Base-by-base conservation (phyloP, 169 alveolate species). In the Fabrea salina region DNA sequence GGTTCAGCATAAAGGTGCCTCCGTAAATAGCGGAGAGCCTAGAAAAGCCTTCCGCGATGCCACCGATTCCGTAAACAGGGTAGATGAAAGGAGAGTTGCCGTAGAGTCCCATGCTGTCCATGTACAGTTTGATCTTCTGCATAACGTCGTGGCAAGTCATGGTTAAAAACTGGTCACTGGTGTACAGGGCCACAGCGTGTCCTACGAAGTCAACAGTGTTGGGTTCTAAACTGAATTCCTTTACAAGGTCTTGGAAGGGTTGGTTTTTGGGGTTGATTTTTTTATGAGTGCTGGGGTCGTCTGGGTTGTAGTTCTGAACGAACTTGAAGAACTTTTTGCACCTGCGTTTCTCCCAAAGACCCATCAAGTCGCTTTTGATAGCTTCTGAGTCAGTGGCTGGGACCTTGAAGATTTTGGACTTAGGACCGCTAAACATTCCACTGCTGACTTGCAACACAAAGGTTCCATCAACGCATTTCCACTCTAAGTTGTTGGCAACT, bases 301-400 rank as follows among this genome's bases (percentile, higher is more conserved):
- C 68, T 0, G 47, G 76, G 16, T 89, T 91, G 47, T 82, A 80
- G 71, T 92, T 85, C 43, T 82, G 92, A 43, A 96, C 95, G 84
- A 94, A 98, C 35, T 90, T 84, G 87, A 96, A 96, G 92, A 98
- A 98, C 89, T 96, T 96, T 57, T 93, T 95, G 87, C 99, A 97
- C 86, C 99, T 89, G 82, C 95, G 96, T 86, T 98, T 98, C 90
- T 98, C 99, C 86, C 96, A 92, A 37, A 97, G 82, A 0, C 99
- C 99, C 98, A 98, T 92, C 83, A 98, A 87, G 32, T 97, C 97
- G 25, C 98, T 93, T 82, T 87, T 91, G 5, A 97, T 89, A n/a
- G 99, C 99, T 91, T 98, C 99, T 82, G 89, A 87, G 80, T 97
- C 99, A 33, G 98, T 97, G n/a, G 99, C 97, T 40, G 99, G 99